phyloP scores from a whole-genome alignment of 345 rosid species.

The Rubroshorea leprosula region DNA sequence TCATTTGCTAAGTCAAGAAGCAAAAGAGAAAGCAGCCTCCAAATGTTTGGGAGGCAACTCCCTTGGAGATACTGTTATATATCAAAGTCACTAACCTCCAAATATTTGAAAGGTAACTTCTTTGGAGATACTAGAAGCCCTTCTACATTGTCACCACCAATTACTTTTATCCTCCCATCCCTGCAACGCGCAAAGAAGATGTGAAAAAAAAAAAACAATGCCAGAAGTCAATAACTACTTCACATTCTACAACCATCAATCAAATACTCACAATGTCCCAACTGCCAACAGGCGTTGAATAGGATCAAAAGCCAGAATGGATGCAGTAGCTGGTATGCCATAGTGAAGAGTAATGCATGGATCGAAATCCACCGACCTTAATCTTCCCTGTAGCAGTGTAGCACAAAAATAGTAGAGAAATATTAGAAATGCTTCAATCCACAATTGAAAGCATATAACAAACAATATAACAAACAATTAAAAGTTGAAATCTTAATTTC shows the following conservation, averaged over 20 bases:
- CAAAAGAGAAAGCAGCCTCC: background rate
- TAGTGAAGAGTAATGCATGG: conserved; percentile 53
- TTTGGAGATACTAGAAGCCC: conserved; percentile 71
- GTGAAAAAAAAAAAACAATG: background rate
- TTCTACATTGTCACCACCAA: conserved; percentile 75
- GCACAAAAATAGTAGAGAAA: too few species aligned
- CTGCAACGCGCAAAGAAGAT: too few species aligned
- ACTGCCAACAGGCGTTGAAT: conserved; percentile 73
- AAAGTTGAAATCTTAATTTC: background rate
- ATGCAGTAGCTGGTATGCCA: conserved; percentile 79
- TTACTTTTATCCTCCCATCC: conserved; percentile 87
- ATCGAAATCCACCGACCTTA: conserved; percentile 39
- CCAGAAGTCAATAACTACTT: conserved; percentile 8
- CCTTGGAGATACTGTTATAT: background rate
- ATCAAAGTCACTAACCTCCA: conserved; percentile 48
- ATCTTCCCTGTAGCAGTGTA: conserved; percentile 24
- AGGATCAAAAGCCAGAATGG: conserved; percentile 73
- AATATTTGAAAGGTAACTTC: conserved; percentile 56
- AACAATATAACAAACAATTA: background rate
- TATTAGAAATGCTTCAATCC: too few species aligned
- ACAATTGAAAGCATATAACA: background rate
- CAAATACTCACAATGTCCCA: conserved; percentile 63
- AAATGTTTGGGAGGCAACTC: background rate
- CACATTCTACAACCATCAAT: conserved; percentile 1
- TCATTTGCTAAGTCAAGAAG: background rate